Base-by-base conservation (phyloP, 164 flowering plant genomes). In the Chimonanthus praecox region DNA sequence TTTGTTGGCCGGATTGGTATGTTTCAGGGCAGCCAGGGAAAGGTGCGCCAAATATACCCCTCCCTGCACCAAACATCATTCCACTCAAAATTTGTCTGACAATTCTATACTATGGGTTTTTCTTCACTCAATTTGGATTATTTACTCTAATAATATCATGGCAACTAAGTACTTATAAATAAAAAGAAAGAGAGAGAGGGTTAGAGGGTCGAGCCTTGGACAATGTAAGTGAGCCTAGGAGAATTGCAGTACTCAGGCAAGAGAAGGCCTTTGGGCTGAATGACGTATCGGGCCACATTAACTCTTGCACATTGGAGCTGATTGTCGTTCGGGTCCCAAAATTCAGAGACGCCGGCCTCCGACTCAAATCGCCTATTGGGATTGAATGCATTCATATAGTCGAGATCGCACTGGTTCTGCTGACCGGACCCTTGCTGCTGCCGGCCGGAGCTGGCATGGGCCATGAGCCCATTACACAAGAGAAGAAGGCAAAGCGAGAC, bases 21-120 rank as follows among this genome's bases (percentile, higher is more conserved):
- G 95, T 83, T 71, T 89, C 89, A 0, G 92, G 83, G 65, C 95
- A 90, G 15, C 95, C 95, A 4, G 92, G 88, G 16, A 84, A 44
- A 11, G 71, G 43, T 2, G 54, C 71, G 47, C 92, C 88, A 0
- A 47, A 5, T 13, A 78, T 16, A 18, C 89, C 90, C 74, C 80
- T 80, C 16, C 94, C 94, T 87, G 85, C 44, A 13, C 3, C 33
- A 9, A 4, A 21, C 16, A 67, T 10, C 46, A 43, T 4, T 8
- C 20, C 67, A 20, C 13, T 7, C 67, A 18, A 1, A 64, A 13
- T 6, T 18, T 64, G 1, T 0, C 1, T 21, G 67, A 64, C 15
- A 8, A 10, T 0, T 54, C 60, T 54, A 21, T 15, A 33, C 3
- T 43, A 43, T 64, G 3, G 15, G 67, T 10, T 20, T 64, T 21